Conservation (phyloP, 2,329 filamentous ascomycete genomes). For the Chrysosporium keratinophilum region DNA sequence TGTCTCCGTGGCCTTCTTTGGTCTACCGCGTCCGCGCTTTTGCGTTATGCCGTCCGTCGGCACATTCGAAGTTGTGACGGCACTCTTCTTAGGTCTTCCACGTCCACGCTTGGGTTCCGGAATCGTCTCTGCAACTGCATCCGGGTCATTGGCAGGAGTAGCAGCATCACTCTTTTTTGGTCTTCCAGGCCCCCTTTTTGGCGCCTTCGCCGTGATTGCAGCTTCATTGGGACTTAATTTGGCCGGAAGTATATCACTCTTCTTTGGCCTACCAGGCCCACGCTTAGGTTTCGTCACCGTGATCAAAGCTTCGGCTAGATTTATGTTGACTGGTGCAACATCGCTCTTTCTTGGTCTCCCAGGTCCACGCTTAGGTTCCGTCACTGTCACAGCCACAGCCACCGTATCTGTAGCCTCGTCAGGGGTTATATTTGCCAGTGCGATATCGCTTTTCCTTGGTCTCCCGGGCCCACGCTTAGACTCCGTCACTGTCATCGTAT, state of each 20-base stretch:
- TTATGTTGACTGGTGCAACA: not conserved
- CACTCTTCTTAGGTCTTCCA: conserved; percentile 14
- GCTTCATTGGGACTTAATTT: not conserved
- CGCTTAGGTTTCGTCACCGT: not conserved
- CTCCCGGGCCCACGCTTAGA: conserved; percentile 12
- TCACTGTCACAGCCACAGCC: not conserved
- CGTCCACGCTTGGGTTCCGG: not conserved
- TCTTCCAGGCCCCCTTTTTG: conserved; percentile 8
- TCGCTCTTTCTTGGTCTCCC: conserved; percentile 14
- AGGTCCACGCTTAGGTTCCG: conserved; percentile 4
- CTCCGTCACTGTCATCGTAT: not conserved
- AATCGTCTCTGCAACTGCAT: not conserved
- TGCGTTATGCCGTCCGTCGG: not conserved
- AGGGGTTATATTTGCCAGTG: not conserved
- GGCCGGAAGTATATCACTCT: not conserved
- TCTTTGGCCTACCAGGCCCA: conserved; percentile 13
- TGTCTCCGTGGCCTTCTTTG: not conserved
- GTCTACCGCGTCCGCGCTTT: not conserved
- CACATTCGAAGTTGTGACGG: too few species aligned
- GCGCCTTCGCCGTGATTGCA: not conserved
- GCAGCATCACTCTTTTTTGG: conserved; percentile 8
- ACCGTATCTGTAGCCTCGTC: not conserved
- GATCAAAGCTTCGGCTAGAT: not conserved
- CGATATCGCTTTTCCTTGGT: conserved; percentile 9
- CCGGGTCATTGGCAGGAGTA: too few species aligned